Base-by-base conservation (phyloP, 2,329 filamentous ascomycete genomes). In the Tolypocladium tundrense region DNA sequence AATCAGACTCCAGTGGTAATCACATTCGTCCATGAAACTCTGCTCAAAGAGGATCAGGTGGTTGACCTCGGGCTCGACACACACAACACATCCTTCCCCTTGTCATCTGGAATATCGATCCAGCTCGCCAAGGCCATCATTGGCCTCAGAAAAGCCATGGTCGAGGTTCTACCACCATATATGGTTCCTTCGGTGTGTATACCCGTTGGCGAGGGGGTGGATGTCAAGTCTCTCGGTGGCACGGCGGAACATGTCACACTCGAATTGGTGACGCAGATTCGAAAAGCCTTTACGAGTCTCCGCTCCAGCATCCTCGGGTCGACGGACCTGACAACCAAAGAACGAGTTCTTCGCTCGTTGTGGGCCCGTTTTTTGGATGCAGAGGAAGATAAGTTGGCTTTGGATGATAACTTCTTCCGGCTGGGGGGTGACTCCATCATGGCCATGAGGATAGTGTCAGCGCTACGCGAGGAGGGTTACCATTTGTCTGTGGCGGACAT, bases 401-500 rank as follows among this genome's bases (percentile, higher is more conserved):
- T 67, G 1, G 65, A 67, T n/a, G 65, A 67, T 35, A 67, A 67
- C 48, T 67, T 67, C 56, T 67, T 67, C 62, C 65, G 65, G 1
- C 63, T 67, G 19, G 65, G 65, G 1, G 65, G 65, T 1, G 65
- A 67, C 55, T 48, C 43, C n/a, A 48, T 48, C 43, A 27, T 67
- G 2, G 66, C 66, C 1, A 68, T 68, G 66, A 61, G 64, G 14
- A 64, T 68, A 58, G 66, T 67, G 1, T 68, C 66, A 0, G 62
- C 62, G 3, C 53, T 68, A 13, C 60, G 66, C 39, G 61, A 60
- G 3, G 63, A 60, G 1, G 65, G 66, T 0, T 66, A 65, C 40
- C 59, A 60, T 9, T 40, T 68, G 14, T 65, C 65, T 7, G 66
- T 68, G 3, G 66, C 66, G 1, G 65, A 64, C 24, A 67, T 68